Percentiles rank a stretch among this genome's conserved stretches.
Conservation (phyloP, 768 basidiomycete genomes). For the Boletus barrowsii region DNA sequence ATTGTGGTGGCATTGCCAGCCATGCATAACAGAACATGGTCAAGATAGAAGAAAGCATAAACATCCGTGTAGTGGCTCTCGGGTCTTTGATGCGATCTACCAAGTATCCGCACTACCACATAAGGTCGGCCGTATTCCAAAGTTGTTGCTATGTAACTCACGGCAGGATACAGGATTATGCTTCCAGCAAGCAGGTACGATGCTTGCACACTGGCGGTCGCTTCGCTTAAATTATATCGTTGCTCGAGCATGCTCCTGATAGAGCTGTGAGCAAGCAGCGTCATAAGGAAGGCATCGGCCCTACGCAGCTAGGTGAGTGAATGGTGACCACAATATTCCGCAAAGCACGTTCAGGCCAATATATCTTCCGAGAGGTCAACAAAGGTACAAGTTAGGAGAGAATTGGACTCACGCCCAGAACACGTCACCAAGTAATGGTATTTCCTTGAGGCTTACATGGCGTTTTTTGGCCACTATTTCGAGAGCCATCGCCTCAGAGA, state of each 20-base stretch:
- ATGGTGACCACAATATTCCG: constrained; percentile 75
- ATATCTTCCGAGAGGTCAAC: constrained; percentile 44
- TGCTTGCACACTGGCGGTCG: constrained; percentile 57
- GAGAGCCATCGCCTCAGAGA: constrained; percentile 60
- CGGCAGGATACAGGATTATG: constrained; percentile 66
- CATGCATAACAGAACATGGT: constrained; percentile 64
- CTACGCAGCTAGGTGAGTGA: constrained; percentile 72
- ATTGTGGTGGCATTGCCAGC: constrained; percentile 57
- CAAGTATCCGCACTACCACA: constrained; percentile 56
- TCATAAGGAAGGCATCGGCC: constrained; percentile 1
- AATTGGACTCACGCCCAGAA: constrained; percentile 65
- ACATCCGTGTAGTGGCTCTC: constrained; percentile 56
- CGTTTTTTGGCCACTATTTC: constrained; percentile 65
- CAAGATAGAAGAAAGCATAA: constrained; percentile 54
- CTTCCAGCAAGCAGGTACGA: constrained; percentile 73
- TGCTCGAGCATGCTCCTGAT: constrained; percentile 68
- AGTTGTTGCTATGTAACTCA: constrained; percentile 31
- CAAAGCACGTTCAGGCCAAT: constrained; percentile 74
- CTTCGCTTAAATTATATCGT: constrained; percentile 60
- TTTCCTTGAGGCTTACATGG: constrained; percentile 55
- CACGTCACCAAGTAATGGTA: constrained; percentile 67
- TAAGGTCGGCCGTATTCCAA: not conserved
- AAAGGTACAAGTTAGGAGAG: not conserved
- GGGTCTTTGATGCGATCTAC: constrained; percentile 57
- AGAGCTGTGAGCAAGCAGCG: constrained; percentile 4